Percentiles rank a stretch among this genome's conserved stretches.
phyloP scores from a whole-genome alignment of 78 protist species.

The Dictyostelium discoideum region DNA sequence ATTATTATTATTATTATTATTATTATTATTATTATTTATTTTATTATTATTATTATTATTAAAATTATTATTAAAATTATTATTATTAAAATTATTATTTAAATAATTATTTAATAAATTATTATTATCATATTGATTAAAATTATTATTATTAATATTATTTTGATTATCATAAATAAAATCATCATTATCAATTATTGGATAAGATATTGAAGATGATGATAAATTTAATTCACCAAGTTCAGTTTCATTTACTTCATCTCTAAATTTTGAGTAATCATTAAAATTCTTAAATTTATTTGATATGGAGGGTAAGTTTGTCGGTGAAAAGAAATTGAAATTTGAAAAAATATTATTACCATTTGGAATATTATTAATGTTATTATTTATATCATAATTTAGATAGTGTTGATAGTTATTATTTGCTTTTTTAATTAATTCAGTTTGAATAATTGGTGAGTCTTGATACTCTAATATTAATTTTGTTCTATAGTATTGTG shows the following conservation, averaged over 20 bases:
- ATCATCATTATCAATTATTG: neutral
- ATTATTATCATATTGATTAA: too few species aligned
- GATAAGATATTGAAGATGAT: neutral
- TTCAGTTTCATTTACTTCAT: neutral
- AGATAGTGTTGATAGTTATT: neutral
- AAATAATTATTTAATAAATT: too few species aligned
- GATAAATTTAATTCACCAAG: neutral
- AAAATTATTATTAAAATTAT: too few species aligned
- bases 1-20: too few species aligned
- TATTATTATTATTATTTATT: too few species aligned
- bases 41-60: too few species aligned
- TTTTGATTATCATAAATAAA: neutral
- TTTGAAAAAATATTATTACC: neutral
- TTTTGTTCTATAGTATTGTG: conserved; percentile 68
- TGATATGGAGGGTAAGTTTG: neutral
- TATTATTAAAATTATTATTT: too few species aligned
- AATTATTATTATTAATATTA: neutral
- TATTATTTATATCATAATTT: neutral
- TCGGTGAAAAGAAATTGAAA: neutral
- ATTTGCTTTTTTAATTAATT: conserved; percentile 19
- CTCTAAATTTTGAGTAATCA: neutral
- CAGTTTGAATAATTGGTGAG: conserved; percentile 60
- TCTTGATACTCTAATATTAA: conserved; percentile 62
- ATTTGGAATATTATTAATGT: neutral
- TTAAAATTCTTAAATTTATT: neutral